A percentile compares a stretch with the other conserved stretches of the same genome.
These are phyloP conservation scores for Diaporthe helianthi DNA, from an alignment of 2,329 filamentous ascomycete genomes.

Conservation along the genomic window DNA sequence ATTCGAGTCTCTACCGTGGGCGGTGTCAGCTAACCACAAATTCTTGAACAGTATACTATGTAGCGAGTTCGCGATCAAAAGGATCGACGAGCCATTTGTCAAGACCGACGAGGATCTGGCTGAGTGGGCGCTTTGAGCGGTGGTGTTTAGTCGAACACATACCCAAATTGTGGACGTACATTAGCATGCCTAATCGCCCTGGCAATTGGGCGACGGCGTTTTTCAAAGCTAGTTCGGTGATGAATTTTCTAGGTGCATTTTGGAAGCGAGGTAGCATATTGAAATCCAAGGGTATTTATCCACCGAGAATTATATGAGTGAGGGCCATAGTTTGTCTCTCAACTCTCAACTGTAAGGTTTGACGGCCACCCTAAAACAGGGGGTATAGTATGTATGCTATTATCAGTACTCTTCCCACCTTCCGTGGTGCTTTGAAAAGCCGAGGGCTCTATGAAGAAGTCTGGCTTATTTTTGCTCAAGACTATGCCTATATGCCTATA, in stretches of 20 bases:
- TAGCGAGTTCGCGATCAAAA: slow-evolving; percentile 92
- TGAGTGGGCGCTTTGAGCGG: slow-evolving; percentile 72
- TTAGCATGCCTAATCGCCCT: background rate
- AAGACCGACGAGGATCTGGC: slow-evolving; percentile 72
- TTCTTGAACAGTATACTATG: slow-evolving; percentile 76
- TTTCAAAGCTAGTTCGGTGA: background rate
- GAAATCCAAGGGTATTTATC: background rate
- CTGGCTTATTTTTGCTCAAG: background rate
- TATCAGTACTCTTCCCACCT: background rate
- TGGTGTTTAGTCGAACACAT: background rate
- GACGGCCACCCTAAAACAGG: too few relatives aligned
- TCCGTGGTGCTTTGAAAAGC: background rate
- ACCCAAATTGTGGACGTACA: background rate
- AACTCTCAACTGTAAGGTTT: background rate
- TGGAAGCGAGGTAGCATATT: background rate
- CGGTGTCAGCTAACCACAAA: background rate
- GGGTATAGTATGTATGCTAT: too few relatives aligned
- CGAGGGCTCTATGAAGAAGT: background rate
- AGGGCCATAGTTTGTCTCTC: too few relatives aligned
- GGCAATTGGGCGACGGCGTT: background rate
- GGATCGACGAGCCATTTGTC: slow-evolving; percentile 93
- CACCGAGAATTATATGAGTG: background rate
- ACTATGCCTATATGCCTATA: too few relatives aligned
- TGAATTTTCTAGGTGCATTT: background rate
- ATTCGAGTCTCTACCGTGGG: too few relatives aligned